Conservation (phyloP, 2,329 filamentous ascomycete genomes). For the Fusarium compactum region DNA sequence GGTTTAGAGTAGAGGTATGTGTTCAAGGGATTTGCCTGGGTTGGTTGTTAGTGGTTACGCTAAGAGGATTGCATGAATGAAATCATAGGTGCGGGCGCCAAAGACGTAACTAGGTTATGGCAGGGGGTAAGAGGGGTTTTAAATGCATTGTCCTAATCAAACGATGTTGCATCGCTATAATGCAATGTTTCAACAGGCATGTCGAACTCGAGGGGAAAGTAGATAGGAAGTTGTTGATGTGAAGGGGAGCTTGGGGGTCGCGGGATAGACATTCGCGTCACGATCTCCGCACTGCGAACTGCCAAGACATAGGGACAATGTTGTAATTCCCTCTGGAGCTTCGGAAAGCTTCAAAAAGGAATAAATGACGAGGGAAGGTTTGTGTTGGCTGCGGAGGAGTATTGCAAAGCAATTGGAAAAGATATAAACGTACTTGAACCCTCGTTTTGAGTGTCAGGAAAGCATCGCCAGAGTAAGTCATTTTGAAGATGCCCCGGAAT, state of each 20-base stretch:
- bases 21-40: conserved; percentile 90
- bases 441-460: conserved; percentile 94
- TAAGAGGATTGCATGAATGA: conserved; percentile 37
- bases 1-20: conserved; percentile 94
- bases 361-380: conserved; percentile 4
- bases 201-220: conserved; percentile 5
- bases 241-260: conserved; percentile 6
- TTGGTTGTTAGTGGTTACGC: conserved; percentile 60
- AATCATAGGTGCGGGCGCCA: conserved; percentile 29
- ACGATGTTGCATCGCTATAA: conserved; percentile 23
- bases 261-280: conserved; percentile 9
- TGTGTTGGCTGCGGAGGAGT: not conserved
- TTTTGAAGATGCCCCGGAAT: conserved; percentile 98
- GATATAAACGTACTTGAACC: conserved; percentile 77
- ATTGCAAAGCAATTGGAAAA: conserved; percentile 10
- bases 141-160: conserved; percentile 34
- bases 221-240: conserved; percentile 13
- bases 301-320: not conserved
- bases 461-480: conserved; percentile 96
- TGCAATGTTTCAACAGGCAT: conserved; percentile 5
- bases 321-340: conserved; percentile 5
- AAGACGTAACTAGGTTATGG: conserved; percentile 9
- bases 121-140: conserved; percentile 10
- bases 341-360: conserved; percentile 6
- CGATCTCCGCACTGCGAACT: conserved; percentile 3